Evolutionary conservation across 2,329 filamentous ascomycete genomes (phyloP), one percentile per base, ranked within the genome.

Genomic region (Colletotrichum sp.): DNA sequence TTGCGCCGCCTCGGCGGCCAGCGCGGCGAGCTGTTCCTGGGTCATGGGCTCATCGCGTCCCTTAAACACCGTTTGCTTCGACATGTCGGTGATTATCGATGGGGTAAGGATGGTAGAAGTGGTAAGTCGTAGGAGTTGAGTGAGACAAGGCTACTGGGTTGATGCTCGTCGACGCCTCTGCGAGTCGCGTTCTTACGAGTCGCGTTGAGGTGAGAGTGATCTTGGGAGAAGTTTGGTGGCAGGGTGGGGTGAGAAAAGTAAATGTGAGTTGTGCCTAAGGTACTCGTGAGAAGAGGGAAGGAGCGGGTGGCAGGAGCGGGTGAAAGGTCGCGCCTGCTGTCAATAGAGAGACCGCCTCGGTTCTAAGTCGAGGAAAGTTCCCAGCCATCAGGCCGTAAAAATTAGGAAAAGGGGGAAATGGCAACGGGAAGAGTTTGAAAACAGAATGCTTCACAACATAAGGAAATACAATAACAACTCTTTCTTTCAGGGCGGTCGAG

Each of bases 21-120:
- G 34, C 28, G 60, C n/a, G 16, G 59, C 67, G 10, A 75, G 34
- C 16, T 72, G 44, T 32, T 75, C 60, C 18, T 72, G 21, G 4
- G 68, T 70, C 60, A 60, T 32, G 24, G 62, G 55, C 16, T 49
- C n/a, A 30, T 72, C 69, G n/a, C 57, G 73, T 16, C 15, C 69
- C 60, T 52, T 60, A 26, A 75, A 72, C 5, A 75, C 60, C 69
- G 7, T 79, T 28, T 9, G 72, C 68, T 28, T 78, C 74, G 32
- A 80, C 79, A 80, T 76, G 6, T 34, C n/a, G 32, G 18, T 7
- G 32, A 15, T 21, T 36, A 24, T 12, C 13, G 32, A 24, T 60
- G 10, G 30, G 16, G 28, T 64, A 64, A 36, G 12, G 12, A 24
- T 34, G 13, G 60, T 10, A 34, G 32, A 8, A 9, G 32, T 8